Evolutionary conservation across 1,284 basidiomycete genomes (phyloP).

Genomic region (Ganoderma lingzhi): DNA sequence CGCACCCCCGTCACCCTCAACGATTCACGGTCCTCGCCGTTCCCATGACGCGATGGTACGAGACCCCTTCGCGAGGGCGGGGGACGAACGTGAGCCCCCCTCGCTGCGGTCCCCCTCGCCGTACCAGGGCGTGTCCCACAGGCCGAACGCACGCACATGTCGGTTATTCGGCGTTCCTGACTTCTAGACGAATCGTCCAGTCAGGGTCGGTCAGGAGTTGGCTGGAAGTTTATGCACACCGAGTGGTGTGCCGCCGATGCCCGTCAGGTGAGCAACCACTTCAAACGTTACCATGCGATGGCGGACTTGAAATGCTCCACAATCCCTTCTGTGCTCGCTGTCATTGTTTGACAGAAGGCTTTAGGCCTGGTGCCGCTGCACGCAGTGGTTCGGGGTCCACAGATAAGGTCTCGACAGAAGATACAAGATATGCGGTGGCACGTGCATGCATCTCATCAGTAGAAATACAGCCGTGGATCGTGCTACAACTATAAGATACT

Average conservation of each 20-base stretch:
- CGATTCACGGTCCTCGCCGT: no score
- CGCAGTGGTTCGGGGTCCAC: background rate
- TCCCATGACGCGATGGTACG: background rate
- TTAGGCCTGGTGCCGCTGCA: background rate
- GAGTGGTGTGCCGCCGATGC: background rate
- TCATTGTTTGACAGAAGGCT: background rate
- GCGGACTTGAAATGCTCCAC: background rate
- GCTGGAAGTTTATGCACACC: conserved; percentile 7
- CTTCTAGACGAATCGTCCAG: background rate
- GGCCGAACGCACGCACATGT: background rate
- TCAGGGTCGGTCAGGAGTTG: conserved; percentile 13
- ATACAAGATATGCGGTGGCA: conserved; percentile 8
- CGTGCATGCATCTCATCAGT: conserved; percentile 19
- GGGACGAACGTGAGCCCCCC: background rate
- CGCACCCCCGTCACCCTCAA: background rate
- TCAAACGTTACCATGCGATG: conserved; percentile 5
- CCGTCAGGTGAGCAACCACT: conserved; percentile 7
- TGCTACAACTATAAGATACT: conserved; percentile 9
- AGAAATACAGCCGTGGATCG: conserved; percentile 29
- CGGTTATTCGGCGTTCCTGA: conserved; percentile 1
- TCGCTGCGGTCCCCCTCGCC: background rate
- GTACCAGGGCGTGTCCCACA: background rate
- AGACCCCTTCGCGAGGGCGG: background rate
- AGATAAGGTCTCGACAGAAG: background rate
- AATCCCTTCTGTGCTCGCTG: background rate